phyloP scores from a whole-genome alignment of 78 protist genomes.

The Anaeramoeba flamelloides region DNA sequence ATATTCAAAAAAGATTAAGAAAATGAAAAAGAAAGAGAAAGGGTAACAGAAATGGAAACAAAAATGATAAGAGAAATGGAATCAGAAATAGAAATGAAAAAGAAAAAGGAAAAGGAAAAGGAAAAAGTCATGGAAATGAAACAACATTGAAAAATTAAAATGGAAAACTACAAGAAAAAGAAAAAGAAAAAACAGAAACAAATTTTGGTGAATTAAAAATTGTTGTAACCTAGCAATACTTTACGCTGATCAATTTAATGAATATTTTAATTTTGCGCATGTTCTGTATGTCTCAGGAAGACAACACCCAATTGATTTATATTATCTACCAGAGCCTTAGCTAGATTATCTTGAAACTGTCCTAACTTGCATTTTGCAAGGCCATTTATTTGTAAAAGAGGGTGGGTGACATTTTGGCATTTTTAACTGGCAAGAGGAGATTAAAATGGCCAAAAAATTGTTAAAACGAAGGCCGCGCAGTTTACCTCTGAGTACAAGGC shows the following conservation, averaged over 20 bases:
- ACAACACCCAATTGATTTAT: background rate
- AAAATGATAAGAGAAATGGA: too few relatives aligned
- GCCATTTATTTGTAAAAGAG: background rate
- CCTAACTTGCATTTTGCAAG: background rate
- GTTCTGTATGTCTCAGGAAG: background rate
- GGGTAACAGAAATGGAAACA: too few relatives aligned
- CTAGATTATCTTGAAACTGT: background rate
- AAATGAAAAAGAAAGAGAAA: too few relatives aligned
- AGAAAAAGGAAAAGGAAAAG: too few relatives aligned
- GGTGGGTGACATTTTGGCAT: conserved; percentile 82
- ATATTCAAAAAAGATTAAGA: too few relatives aligned
- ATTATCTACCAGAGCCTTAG: background rate
- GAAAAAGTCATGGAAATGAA: background rate
- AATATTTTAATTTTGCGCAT: conserved; percentile 80
- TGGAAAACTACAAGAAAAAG: background rate
- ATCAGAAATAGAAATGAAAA: too few relatives aligned
- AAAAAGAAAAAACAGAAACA: background rate
- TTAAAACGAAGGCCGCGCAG: background rate
- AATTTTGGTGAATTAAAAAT: conserved; percentile 44
- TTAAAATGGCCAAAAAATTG: conserved; percentile 20
- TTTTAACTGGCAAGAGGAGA: conserved; percentile 83
- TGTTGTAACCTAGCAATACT: conserved; percentile 93
- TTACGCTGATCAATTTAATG: conserved; percentile 86
- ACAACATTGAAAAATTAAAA: background rate
- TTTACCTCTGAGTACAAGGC: background rate